A percentile compares a stretch with the other conserved stretches of the same genome.
These are phyloP conservation scores for Pseudomonodictys pantanalensis DNA, from an alignment of 495 filamentous ascomycete genomes.

Conservation along the genomic window DNA sequence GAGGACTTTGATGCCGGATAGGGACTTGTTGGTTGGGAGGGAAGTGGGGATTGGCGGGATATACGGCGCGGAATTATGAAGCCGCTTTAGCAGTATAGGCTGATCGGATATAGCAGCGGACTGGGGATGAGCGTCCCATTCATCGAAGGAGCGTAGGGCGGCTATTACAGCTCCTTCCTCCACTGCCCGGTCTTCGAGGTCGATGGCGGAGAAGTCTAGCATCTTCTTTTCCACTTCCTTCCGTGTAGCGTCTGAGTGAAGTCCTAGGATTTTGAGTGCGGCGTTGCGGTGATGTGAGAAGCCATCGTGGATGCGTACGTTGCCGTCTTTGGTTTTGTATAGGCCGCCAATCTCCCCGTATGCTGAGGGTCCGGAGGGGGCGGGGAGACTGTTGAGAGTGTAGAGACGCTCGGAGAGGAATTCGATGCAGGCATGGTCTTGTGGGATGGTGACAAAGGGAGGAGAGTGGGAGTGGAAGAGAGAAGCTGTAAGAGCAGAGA, in stretches of 20 bases:
- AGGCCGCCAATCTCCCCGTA: conserved; percentile 47
- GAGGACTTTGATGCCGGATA: conserved; percentile 31
- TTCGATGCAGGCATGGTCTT: conserved; percentile 44
- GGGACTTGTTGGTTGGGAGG: conserved; percentile 22
- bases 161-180: conserved; percentile 41
- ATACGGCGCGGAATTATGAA: conserved; percentile 29
- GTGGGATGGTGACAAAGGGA: conserved; percentile 39
- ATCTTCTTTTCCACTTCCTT: conserved; percentile 40
- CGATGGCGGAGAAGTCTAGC: conserved; percentile 38
- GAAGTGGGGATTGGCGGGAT: conserved; percentile 15
- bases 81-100: conserved; percentile 42
- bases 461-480: conserved; percentile 38
- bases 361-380: conserved; percentile 26
- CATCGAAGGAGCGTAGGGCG: conserved; percentile 40
- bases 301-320: conserved; percentile 48
- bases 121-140: conserved; percentile 48
- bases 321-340: conserved; percentile 46
- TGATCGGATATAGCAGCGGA: conserved; percentile 41
- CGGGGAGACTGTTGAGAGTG: conserved; percentile 36
- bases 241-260: conserved; percentile 31
- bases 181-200: conserved; percentile 42
- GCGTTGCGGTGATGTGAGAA: conserved; percentile 46
- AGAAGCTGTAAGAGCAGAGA: conserved; percentile 45
- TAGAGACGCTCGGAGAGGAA: conserved; percentile 49
- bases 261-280: conserved; percentile 41